A percentile compares a stretch with the other conserved stretches of the same genome.
These are phyloP conservation scores for Botryotinia convoluta DNA, from an alignment of 2,329 filamentous ascomycete species.

Conservation along the genomic window DNA sequence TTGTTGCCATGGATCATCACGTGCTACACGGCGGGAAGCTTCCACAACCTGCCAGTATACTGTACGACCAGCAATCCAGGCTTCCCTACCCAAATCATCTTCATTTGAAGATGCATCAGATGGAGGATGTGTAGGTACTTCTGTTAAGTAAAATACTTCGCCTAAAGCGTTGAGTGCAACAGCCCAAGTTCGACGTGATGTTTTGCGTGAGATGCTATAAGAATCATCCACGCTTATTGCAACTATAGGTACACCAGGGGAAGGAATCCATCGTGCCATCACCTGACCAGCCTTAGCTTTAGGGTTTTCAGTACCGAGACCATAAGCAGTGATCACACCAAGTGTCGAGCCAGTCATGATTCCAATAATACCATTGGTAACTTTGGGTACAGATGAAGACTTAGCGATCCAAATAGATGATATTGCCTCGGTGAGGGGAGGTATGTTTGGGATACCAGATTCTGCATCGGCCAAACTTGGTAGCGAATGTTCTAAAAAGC, in stretches of 20 bases:
- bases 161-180: conserved; percentile 90
- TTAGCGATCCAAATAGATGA: conserved; percentile 90
- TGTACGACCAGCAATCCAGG: conserved; percentile 78
- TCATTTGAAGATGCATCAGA: conserved; percentile 44
- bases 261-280: conserved; percentile 84
- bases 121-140: conserved; percentile 59
- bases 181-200: conserved; percentile 77
- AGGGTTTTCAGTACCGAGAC: conserved; percentile 53
- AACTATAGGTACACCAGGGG: conserved; percentile 89
- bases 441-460: conserved; percentile 74
- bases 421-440: conserved; percentile 66
- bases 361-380: conserved; percentile 75
- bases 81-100: conserved; percentile 60
- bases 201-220: conserved; percentile 69
- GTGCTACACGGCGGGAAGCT: conserved; percentile 67
- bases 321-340: conserved; percentile 79
- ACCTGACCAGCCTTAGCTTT: conserved; percentile 72
- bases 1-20: conserved; percentile 70
- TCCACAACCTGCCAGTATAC: conserved; percentile 81
- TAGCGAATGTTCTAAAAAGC: conserved; percentile 66
- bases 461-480: conserved; percentile 59
- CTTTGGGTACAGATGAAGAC: conserved; percentile 64
- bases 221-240: conserved; percentile 79
- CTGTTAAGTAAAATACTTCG: conserved; percentile 81
- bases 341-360: conserved; percentile 81